Evolutionary conservation across 2,329 filamentous ascomycete species (phyloP), one percentile per base, ranked within the genome.

Genomic region (Dactylonectria macrodidyma): DNA sequence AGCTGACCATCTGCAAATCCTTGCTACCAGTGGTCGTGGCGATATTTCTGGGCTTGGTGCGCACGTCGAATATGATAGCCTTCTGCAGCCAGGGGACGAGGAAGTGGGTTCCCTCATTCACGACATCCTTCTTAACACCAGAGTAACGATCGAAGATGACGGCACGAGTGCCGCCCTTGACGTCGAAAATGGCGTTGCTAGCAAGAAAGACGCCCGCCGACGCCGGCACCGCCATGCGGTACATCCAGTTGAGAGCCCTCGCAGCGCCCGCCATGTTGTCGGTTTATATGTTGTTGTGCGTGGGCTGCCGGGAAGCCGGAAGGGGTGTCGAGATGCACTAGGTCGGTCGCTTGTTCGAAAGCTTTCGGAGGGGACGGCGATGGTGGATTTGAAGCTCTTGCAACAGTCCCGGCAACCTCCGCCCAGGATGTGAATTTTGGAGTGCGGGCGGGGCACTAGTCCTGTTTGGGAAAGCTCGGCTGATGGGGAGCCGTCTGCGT

Each of bases 1-100:
- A 89, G 88, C 95, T 98, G 79, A 99, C 96, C 96, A 99, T 99
- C 87, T 99, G 96, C 88, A 99, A 84, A 85, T 99, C 96, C 90
- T 99, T 99, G 89, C 92, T 95, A 66, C 96, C 96, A 12, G 96
- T 99, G 26, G 96, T 99, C 33, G 96, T 99, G 74, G 93, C 94
- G 81, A 99, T 98, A 82, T 97, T 98, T 80, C 96, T 90, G 69
- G 96, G 96, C 89, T 97, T 97, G 65, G 97, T 99, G 72, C 96
- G 92, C 73, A 99, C 96, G 85, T 99, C 96, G 82, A 97, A 99
- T 81, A 97, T 88, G 84, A 99, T 95, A 77, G 92, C 93, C 83
- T 91, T 92, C 84, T 99, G 96, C 81, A 99, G 85, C 96, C 96
- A 99, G 8, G 96, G 96, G 44, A 99, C 84, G 62, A 99, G 86